These are phyloP conservation scores for Avicennia marina DNA, from an alignment of 257 asterid species.

Conservation along the genomic window DNA sequence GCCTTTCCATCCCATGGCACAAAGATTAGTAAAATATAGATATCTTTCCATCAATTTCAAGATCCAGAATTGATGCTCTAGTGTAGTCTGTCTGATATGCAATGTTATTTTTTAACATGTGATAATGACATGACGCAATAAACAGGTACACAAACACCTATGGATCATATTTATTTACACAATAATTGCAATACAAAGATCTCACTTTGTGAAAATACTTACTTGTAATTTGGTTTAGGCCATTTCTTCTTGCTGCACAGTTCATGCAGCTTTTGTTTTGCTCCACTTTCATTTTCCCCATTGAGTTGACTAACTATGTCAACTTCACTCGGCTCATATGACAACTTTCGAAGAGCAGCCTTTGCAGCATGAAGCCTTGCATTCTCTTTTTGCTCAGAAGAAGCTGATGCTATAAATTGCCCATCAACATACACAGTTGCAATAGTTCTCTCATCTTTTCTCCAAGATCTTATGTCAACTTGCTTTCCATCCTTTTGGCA, in stretches of 20 bases:
- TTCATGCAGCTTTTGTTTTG: constrained; percentile 67
- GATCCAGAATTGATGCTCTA: too few species aligned
- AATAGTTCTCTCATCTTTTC: constrained; percentile 37
- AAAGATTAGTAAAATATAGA: neutral
- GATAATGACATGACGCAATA: neutral
- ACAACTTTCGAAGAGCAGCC: constrained; percentile 48
- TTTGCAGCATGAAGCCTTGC: constrained; percentile 81
- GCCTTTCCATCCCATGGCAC: too few species aligned
- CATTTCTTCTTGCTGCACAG: constrained; percentile 72
- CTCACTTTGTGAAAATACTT: too few species aligned
- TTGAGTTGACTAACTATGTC: constrained; percentile 24
- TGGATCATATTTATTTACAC: neutral
- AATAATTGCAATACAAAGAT: too few species aligned
- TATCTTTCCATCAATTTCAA: too few species aligned
- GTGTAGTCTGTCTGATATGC: too few species aligned
- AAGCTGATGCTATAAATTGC: constrained; percentile 42
- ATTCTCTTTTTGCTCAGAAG: constrained; percentile 60
- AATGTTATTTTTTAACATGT: too few species aligned
- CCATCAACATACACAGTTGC: constrained; percentile 67
- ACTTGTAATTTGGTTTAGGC: constrained; percentile 71
- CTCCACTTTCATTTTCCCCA: constrained; percentile 42
- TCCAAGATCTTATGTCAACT: constrained; percentile 38
- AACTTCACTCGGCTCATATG: constrained; percentile 7
- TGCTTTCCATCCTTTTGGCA: constrained; percentile 70
- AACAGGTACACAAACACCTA: neutral